Evolutionary conservation across 2,329 filamentous ascomycete genomes (phyloP).

Genomic region (Beauveria australis): DNA sequence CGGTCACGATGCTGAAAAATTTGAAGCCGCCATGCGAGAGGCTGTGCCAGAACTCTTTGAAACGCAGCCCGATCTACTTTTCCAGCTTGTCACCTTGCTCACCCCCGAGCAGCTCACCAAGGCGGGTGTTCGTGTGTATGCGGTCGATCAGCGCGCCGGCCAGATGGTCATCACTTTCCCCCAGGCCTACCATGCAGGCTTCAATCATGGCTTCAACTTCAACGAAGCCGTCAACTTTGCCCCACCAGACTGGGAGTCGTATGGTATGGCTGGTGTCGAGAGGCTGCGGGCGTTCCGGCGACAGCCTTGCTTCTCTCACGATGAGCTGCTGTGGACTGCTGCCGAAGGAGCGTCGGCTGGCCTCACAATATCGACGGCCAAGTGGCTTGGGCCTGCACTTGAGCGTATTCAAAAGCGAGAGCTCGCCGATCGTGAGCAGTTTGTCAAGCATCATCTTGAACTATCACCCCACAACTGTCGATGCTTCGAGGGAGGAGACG

Average conservation of each 20-base stretch:
- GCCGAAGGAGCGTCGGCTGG: conserved; percentile 65
- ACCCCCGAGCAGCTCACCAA: conserved; percentile 90
- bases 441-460: conserved; percentile 58
- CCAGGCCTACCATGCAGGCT: conserved; percentile 93
- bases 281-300: conserved; percentile 79
- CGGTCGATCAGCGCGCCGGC: conserved; percentile 89
- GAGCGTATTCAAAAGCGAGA: conserved; percentile 72
- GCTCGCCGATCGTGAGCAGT: conserved; percentile 55
- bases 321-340: conserved; percentile 87
- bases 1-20: conserved; percentile 85
- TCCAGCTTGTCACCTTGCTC: conserved; percentile 92
- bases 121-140: conserved; percentile 86
- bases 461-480: conserved; percentile 44
- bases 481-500: conserved; percentile 33
- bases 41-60: conserved; percentile 95
- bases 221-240: conserved; percentile 99
- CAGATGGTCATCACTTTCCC: conserved; percentile 97
- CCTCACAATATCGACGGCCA: conserved; percentile 76
- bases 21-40: conserved; percentile 89
- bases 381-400: conserved; percentile 87
- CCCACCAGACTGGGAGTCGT: conserved; percentile 89
- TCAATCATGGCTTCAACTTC: conserved; percentile 98
- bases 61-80: conserved; percentile 89
- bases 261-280: conserved; percentile 77
- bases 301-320: conserved; percentile 94